Conservation (phyloP, 192 early-diverging fungal genomes). For the Thamnidium elegans region DNA sequence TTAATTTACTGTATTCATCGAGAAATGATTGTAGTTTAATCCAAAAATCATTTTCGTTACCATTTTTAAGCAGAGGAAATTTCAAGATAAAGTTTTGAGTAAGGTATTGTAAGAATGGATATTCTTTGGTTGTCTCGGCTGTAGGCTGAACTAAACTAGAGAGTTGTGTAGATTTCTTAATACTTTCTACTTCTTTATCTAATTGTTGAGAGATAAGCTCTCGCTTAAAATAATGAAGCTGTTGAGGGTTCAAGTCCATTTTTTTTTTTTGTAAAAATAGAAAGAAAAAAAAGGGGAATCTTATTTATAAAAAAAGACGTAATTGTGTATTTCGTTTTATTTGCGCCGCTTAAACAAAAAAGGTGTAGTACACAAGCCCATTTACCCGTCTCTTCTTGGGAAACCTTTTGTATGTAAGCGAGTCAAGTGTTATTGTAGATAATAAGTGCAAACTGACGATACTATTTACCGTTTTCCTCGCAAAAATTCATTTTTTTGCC, state of each 20-base stretch:
- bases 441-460: no score
- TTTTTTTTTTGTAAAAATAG: neutral
- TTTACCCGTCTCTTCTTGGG: no score
- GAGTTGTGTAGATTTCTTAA: conserved; percentile 18
- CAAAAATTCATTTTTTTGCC: no score
- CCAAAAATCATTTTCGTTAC: conserved; percentile 41
- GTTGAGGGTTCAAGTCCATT: conserved; percentile 22
- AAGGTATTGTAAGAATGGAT: conserved; percentile 45
- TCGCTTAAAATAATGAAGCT: conserved; percentile 56
- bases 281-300: neutral
- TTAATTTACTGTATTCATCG: conserved; percentile 44
- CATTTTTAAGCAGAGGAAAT: conserved; percentile 50
- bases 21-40: conserved; percentile 45
- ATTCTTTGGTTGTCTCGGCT: conserved; percentile 24
- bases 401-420: no score
- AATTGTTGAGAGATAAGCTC: conserved; percentile 49
- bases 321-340: no score
- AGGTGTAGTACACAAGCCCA: no score
- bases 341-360: no score
- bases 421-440: no score
- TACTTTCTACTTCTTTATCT: conserved; percentile 38
- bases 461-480: no score
- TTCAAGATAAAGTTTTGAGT: conserved; percentile 42
- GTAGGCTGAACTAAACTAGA: conserved; percentile 24
- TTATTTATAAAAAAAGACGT: no score